Percentiles rank a stretch among this genome's conserved stretches.
Conservation (phyloP, 225 moss, liverwort and hornwort species). For the Sphagnum contortum region DNA sequence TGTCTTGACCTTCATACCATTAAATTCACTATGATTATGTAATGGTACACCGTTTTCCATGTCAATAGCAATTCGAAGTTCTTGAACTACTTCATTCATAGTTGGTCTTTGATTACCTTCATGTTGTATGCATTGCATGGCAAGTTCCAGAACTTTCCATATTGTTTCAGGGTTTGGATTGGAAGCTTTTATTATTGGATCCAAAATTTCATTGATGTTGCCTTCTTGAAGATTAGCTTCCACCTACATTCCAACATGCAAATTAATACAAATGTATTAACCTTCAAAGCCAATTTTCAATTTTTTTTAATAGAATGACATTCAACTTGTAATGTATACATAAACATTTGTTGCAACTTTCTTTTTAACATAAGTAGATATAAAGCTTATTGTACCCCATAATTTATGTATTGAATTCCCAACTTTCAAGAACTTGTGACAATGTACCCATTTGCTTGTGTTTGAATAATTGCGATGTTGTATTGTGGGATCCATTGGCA, state of each 20-base stretch:
- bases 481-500: constrained; percentile 15
- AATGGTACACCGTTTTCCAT: neutral
- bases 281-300: neutral
- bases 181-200: constrained; percentile 17
- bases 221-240: constrained; percentile 11
- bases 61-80: neutral
- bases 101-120: constrained; percentile 21
- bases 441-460: constrained; percentile 28
- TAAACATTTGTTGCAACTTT: no score
- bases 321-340: no score
- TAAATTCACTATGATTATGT: no score
- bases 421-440: neutral
- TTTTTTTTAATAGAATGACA: neutral
- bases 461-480: constrained; percentile 3
- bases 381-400: neutral
- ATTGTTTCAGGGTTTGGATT: constrained; percentile 10
- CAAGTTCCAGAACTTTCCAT: constrained; percentile 48
- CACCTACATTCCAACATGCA: constrained; percentile 10
- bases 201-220: constrained; percentile 28
- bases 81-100: constrained; percentile 28
- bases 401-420: neutral
- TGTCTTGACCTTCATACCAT: no score
- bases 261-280: no score
- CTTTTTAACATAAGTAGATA: neutral
- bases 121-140: constrained; percentile 32